These are phyloP conservation scores for Helicostylum pulchrum DNA, from an alignment of 192 early-diverging fungal genomes.

Conservation along the genomic window DNA sequence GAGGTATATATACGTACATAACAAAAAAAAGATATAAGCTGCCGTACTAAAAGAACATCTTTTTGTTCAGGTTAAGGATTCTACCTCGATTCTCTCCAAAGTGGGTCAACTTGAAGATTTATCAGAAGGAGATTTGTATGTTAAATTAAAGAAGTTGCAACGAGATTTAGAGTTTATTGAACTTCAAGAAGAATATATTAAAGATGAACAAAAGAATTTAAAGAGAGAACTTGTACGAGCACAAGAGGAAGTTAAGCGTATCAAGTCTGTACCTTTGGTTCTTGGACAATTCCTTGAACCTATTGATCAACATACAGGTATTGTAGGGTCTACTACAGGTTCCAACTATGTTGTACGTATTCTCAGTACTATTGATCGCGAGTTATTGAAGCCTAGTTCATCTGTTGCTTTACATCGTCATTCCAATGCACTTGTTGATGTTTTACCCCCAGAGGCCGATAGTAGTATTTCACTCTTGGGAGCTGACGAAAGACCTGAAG, in stretches of 20 bases:
- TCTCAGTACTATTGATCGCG: constrained; percentile 94
- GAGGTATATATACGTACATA: neutral
- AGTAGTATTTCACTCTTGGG: constrained; percentile 87
- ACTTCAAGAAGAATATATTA: constrained; percentile 98
- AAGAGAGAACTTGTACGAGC: constrained; percentile 92
- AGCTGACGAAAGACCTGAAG: constrained; percentile 77
- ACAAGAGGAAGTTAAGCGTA: constrained; percentile 97
- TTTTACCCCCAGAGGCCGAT: constrained; percentile 94
- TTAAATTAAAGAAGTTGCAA: constrained; percentile 91
- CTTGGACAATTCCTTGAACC: constrained; percentile 99
- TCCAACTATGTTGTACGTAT: constrained; percentile 92
- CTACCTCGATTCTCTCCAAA: constrained; percentile 8
- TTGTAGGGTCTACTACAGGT: constrained; percentile 90
- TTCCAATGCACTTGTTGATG: constrained; percentile 95
- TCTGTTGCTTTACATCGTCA: constrained; percentile 96
- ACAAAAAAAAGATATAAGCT: neutral
- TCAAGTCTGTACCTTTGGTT: constrained; percentile 95
- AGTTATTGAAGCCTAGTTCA: constrained; percentile 90
- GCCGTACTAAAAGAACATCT: neutral
- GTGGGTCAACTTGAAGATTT: constrained; percentile 52
- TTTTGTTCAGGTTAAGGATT: constrained; percentile 13
- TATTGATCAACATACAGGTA: constrained; percentile 95
- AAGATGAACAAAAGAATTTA: constrained; percentile 97
- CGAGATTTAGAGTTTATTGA: constrained; percentile 93
- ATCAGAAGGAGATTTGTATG: constrained; percentile 85